Evolutionary conservation across 2,329 filamentous ascomycete species (phyloP), one percentile per base, ranked within the genome.

Genomic region (Colletotrichum limetticola): DNA sequence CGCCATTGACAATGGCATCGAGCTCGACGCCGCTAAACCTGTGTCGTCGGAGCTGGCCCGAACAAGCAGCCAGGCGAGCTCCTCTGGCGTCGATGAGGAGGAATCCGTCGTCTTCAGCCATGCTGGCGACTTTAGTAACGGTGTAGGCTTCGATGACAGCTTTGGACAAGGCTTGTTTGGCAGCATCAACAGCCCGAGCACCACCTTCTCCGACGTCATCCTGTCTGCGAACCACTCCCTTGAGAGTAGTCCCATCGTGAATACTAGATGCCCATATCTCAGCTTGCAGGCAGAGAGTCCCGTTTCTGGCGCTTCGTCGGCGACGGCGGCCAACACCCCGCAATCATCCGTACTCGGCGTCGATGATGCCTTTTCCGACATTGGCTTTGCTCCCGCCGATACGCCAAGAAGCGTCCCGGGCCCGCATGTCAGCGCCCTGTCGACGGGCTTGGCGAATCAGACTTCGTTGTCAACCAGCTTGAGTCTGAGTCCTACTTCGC

Each of bases 1-100:
- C 2, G 58, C 19, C 37, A 59, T 72, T n/a, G 66, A 32, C 4
- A 62, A 69, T 46, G 69, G 42, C 12, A 24, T 63, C 53, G 58
- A 57, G 11, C n/a, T 59, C n/a, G 58, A 55, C 16, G 19, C 26
- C 1, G 37, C 65, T 5, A 60, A 32, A 19, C 65, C 58, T 7
- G n/a, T 19, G 1, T 59, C 58, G 1, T 62, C 24, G 30, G 65
- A 42, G 1, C 59, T 68, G 19, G 37, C 64, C 22, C 49, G 37
- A 1, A 68, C 57, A 6, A 62, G 59, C 28, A 71, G 69, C 14
- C 69, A 63, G 14, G 69, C 69, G 28, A 72, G 70, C 55, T 72
- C 70, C 5, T 53, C 58, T 7, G 70, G 60, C 14, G 35, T 64
- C 11, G 69, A 72, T 14, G 69, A 72, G 0, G 42, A 67, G 32